Base-by-base conservation (phyloP, 2,329 filamentous ascomycete genomes). In the Pyrenochaeta sp. region DNA sequence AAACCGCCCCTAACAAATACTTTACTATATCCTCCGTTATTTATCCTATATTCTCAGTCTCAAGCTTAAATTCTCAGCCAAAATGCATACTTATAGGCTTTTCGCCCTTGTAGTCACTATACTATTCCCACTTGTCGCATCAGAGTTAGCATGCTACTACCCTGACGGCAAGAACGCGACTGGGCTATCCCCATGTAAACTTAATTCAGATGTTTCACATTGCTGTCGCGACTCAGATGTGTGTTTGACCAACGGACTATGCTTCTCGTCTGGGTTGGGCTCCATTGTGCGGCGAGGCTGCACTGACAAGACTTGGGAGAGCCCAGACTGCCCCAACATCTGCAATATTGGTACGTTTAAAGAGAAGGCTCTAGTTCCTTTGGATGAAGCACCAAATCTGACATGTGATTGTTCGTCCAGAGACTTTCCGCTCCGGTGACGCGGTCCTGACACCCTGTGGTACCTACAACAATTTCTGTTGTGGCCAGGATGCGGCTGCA, bases 171-270 rank as follows among this genome's bases (percentile, higher is more conserved):
- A 37, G 27, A 32, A 30, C 28, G 52, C 52, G 28, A 37, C 52
- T 13, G 44, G 34, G 0, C 52, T 54, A 4, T 24, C 34, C 8
- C 32, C 44, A 12, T 54, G 52, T 32, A 48, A 54, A 12, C 30
- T 22, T 22, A 19, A 46, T 32, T 43, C 52, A 15, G 30, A 40
- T 3, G 52, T 54, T 9, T 54, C 52, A 25, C 52, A 54, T 30
- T 54, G 52, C 34, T 54, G 52, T 54, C 43, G 52, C 24, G 52
- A 48, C 1, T 43, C 52, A 30, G 52, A 54, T 19, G 37, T 49
- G 5, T 54, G 52, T 30, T 36, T 48, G 34, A 42, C 52, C 32
- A 54, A 54, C 24, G 52, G 52, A 12, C 32, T 54, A 12, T 54
- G 52, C 36, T 54, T 54, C 28, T 54, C 52, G 8, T 34, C 52